Percentiles rank a stretch among this genome's conserved stretches.
These are phyloP conservation scores for Fusarium tanahbumbuense DNA, from an alignment of 2,329 filamentous ascomycete genomes.

Conservation along the genomic window DNA sequence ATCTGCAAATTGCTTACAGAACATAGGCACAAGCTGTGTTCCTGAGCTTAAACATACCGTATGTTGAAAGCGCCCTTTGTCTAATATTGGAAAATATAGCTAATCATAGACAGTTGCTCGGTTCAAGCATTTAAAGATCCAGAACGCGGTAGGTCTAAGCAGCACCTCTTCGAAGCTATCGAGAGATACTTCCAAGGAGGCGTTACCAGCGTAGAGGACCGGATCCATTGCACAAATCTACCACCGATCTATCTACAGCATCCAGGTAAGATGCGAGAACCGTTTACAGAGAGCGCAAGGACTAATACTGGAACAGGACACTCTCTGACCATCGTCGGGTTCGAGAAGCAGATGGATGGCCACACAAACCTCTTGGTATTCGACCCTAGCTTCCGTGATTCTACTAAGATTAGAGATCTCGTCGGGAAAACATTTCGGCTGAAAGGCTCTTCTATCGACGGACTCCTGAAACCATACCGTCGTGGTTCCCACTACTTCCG, in stretches of 20 bases:
- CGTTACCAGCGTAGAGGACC: slow-evolving; percentile 51
- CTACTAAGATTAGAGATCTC: slow-evolving; percentile 70
- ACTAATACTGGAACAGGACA: slow-evolving; percentile 67
- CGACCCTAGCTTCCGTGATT: slow-evolving; percentile 84
- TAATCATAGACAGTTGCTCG: slow-evolving; percentile 62
- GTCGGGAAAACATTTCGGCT: slow-evolving; percentile 60
- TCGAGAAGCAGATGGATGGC: slow-evolving; percentile 76
- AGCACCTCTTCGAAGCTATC: slow-evolving; percentile 72
- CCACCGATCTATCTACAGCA: slow-evolving; percentile 94
- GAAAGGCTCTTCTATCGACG: slow-evolving; percentile 51
- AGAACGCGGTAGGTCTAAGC: slow-evolving; percentile 58
- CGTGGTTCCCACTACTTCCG: slow-evolving; percentile 74
- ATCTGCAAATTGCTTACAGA: not conserved
- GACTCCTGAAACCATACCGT: slow-evolving; percentile 78
- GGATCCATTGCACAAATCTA: slow-evolving; percentile 77
- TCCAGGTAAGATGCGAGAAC: slow-evolving; percentile 62
- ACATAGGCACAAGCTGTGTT: slow-evolving; percentile 82
- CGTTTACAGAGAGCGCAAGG: not conserved
- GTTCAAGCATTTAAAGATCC: slow-evolving; percentile 69
- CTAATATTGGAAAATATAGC: not conserved
- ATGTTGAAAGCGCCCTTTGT: slow-evolving; percentile 46
- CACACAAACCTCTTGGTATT: slow-evolving; percentile 81
- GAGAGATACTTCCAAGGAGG: slow-evolving; percentile 79
- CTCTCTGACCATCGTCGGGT: slow-evolving; percentile 88
- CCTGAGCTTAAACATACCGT: slow-evolving; percentile 74